Conservation (phyloP, 2,329 filamentous ascomycete genomes). For the Aspergillus proliferans region DNA sequence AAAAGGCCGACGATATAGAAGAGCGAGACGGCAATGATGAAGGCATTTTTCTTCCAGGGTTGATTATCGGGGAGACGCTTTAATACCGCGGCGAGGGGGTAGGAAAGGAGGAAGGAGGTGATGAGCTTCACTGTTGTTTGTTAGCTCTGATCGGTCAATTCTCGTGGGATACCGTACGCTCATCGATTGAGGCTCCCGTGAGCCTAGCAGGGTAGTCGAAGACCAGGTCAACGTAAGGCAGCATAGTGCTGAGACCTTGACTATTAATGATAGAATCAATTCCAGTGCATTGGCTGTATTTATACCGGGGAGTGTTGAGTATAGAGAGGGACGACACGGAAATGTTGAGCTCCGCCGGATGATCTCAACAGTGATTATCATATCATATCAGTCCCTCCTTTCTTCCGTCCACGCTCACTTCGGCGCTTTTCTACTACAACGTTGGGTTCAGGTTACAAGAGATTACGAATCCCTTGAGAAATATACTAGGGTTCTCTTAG, state of each 20-base stretch:
- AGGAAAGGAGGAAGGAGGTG: slow-evolving; percentile 82
- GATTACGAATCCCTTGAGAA: not conserved
- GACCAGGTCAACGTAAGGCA: slow-evolving; percentile 59
- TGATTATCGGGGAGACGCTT: slow-evolving; percentile 84
- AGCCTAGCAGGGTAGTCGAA: slow-evolving; percentile 54
- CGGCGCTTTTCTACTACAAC: not conserved
- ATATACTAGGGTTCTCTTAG: slow-evolving; percentile 2
- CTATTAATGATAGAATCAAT: not conserved
- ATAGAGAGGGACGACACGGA: too few relatives aligned
- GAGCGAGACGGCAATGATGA: slow-evolving; percentile 70
- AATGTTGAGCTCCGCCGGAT: not conserved
- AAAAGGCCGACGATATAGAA: slow-evolving; percentile 95
- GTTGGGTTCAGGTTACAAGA: not conserved
- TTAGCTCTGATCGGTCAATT: slow-evolving; percentile 1
- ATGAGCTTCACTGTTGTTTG: slow-evolving; percentile 76
- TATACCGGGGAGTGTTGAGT: too few relatives aligned
- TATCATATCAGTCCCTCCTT: not conserved
- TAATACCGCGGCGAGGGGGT: slow-evolving; percentile 78
- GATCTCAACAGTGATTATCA: not conserved
- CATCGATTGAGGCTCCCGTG: slow-evolving; percentile 59
- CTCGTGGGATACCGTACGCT: slow-evolving; percentile 41
- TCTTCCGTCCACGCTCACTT: slow-evolving; percentile 2
- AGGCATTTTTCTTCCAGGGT: slow-evolving; percentile 79
- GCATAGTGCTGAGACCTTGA: slow-evolving; percentile 42
- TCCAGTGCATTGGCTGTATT: too few relatives aligned